A percentile compares a stretch with the other conserved stretches of the same genome.
phyloP scores from a whole-genome alignment of 2,329 filamentous ascomycete species.

The Camillea tinctor region DNA sequence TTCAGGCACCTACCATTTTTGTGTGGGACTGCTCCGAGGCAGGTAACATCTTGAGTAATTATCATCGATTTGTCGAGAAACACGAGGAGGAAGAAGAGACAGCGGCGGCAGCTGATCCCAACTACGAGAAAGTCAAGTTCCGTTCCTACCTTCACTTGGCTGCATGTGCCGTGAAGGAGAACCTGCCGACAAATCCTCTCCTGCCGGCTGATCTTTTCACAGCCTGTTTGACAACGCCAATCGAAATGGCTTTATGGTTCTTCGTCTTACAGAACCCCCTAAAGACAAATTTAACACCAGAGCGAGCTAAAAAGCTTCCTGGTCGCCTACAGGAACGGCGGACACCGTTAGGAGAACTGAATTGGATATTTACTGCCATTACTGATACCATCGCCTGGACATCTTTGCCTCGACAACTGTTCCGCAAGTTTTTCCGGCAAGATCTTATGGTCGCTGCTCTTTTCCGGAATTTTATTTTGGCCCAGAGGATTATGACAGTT shows the following conservation, averaged over 20 bases:
- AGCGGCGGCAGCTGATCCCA: conserved; percentile 71
- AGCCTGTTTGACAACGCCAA: conserved; percentile 91
- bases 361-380: conserved; percentile 99
- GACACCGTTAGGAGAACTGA: conserved; percentile 91
- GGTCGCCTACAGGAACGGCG: conserved; percentile 89
- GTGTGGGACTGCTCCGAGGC: conserved; percentile 98
- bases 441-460: conserved; percentile 98
- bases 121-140: conserved; percentile 74
- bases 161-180: conserved; percentile 86
- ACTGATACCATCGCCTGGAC: conserved; percentile 99
- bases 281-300: conserved; percentile 67
- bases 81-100: conserved; percentile 88
- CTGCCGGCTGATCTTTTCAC: conserved; percentile 95
- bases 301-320: conserved; percentile 84
- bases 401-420: conserved; percentile 81
- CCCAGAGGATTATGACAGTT: conserved; percentile 92
- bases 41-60: conserved; percentile 92
- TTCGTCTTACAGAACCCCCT: conserved; percentile 91
- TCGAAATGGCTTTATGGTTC: conserved; percentile 95
- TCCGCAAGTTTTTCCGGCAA: conserved; percentile 95
- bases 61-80: conserved; percentile 91
- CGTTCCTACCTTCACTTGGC: conserved; percentile 81
- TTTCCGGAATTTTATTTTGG: conserved; percentile 92
- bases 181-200: conserved; percentile 89
- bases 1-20: conserved; percentile 91